Evolutionary conservation across 2,329 filamentous ascomycete species (phyloP).

Genomic region (Samsoniella hepiali): DNA sequence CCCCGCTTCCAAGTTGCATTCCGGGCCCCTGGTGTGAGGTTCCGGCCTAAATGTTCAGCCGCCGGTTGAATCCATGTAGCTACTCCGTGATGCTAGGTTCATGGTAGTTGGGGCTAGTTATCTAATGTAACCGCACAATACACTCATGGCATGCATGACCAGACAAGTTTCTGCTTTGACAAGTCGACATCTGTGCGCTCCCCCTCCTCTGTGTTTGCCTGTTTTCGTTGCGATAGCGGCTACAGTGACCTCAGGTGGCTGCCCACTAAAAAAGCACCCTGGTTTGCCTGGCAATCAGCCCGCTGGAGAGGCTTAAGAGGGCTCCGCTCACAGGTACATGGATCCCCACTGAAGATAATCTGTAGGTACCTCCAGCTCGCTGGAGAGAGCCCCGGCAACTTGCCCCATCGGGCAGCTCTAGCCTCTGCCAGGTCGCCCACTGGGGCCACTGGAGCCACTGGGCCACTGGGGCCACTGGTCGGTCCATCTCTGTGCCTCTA

Average conservation of each 20-base stretch:
- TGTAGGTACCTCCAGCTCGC: neutral
- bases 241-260: neutral
- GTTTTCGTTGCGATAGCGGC: neutral
- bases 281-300: neutral
- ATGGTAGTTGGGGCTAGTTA: neutral
- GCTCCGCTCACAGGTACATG: no score
- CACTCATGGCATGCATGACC: neutral
- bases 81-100: no score
- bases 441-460: neutral
- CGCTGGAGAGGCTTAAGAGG: no score
- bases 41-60: neutral
- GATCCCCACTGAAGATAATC: neutral
- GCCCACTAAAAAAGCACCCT: neutral
- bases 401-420: conserved; percentile 15
- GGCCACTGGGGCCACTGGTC: neutral
- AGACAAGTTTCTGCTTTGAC: neutral
- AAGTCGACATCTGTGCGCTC: neutral
- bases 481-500: neutral
- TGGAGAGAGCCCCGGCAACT: neutral
- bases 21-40: no score
- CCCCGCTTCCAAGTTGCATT: neutral
- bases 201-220: neutral
- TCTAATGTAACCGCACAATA: neutral
- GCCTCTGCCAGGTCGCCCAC: neutral
- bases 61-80: neutral